These are phyloP conservation scores for Lentinula novae-zelandiae DNA, from an alignment of 1,284 basidiomycete genomes.

Conservation along the genomic window DNA sequence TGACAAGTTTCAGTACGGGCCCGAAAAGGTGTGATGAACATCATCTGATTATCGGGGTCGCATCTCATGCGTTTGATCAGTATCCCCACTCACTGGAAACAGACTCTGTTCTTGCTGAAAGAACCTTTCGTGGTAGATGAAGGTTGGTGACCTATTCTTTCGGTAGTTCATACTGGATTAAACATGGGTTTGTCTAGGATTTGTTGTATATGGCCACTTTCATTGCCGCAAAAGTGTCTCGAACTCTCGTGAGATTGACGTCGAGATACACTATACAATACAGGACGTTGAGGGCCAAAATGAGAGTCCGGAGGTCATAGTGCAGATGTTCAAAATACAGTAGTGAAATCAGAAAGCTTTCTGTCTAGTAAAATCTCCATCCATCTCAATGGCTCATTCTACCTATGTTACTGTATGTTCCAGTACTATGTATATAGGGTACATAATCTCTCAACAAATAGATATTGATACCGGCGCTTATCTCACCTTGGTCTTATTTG, in stretches of 20 bases:
- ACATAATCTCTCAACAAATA: not conserved
- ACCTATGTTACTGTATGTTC: too few relatives aligned
- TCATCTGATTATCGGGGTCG: not conserved
- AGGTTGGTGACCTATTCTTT: constrained; percentile 42
- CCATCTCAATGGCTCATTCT: too few relatives aligned
- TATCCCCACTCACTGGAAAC: constrained; percentile 97
- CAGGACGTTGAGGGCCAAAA: constrained; percentile 27
- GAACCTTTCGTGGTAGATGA: constrained; percentile 73
- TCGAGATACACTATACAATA: constrained; percentile 82
- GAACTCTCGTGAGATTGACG: constrained; percentile 89
- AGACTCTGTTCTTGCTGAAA: constrained; percentile 86
- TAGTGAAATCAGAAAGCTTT: constrained; percentile 22
- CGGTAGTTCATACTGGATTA: not conserved
- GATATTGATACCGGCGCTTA: not conserved
- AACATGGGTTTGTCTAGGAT: constrained; percentile 43
- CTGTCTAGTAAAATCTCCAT: too few relatives aligned
- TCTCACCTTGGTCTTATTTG: not conserved
- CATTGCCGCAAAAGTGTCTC: constrained; percentile 74
- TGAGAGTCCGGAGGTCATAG: constrained; percentile 30
- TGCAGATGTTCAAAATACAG: constrained; percentile 80
- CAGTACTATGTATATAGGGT: not conserved
- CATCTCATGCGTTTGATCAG: constrained; percentile 22
- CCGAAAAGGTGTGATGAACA: constrained; percentile 43
- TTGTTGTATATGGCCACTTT: constrained; percentile 78
- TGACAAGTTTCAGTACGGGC: constrained; percentile 89